Evolutionary conservation across 768 basidiomycete species (phyloP).

Genomic region (Lentinus brumalis): DNA sequence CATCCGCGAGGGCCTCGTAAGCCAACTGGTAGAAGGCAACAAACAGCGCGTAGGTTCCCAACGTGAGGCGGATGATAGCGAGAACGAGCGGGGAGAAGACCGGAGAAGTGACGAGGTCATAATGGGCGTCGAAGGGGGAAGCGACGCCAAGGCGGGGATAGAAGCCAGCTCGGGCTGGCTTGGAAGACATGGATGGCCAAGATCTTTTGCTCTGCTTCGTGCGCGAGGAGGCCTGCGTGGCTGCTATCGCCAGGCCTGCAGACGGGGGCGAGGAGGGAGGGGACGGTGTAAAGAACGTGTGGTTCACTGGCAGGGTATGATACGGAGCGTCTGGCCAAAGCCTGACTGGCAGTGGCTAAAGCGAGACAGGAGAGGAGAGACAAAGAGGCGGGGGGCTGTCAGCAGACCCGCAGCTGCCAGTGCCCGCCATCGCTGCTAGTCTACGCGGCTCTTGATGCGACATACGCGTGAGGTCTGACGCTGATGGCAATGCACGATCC

Average conservation of each 20-base stretch:
- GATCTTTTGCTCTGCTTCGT: background rate
- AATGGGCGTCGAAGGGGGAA: constrained; percentile 42
- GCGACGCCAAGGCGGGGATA: constrained; percentile 36
- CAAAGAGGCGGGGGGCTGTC: too few species aligned
- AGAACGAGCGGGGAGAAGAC: constrained; percentile 47
- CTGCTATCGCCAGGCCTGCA: background rate
- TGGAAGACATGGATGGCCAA: background rate
- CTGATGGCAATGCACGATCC: too few species aligned
- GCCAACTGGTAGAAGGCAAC: constrained; percentile 42
- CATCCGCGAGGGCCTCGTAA: constrained; percentile 33
- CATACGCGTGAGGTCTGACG: too few species aligned
- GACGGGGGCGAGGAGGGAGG: background rate
- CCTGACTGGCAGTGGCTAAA: too few species aligned
- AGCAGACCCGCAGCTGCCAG: too few species aligned
- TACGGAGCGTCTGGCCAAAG: too few species aligned
- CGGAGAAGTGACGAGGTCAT: constrained; percentile 49
- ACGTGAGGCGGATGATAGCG: constrained; percentile 44
- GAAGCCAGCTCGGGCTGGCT: constrained; percentile 12
- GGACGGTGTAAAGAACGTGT: background rate
- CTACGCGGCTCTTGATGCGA: too few species aligned
- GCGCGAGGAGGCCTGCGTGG: background rate
- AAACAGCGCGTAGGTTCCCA: constrained; percentile 54
- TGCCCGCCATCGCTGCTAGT: too few species aligned
- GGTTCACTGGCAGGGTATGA: background rate
- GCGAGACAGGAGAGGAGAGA: too few species aligned